These are phyloP conservation scores for Colletotrichum acutatum DNA, from an alignment of 2,329 filamentous ascomycete species.

Conservation along the genomic window DNA sequence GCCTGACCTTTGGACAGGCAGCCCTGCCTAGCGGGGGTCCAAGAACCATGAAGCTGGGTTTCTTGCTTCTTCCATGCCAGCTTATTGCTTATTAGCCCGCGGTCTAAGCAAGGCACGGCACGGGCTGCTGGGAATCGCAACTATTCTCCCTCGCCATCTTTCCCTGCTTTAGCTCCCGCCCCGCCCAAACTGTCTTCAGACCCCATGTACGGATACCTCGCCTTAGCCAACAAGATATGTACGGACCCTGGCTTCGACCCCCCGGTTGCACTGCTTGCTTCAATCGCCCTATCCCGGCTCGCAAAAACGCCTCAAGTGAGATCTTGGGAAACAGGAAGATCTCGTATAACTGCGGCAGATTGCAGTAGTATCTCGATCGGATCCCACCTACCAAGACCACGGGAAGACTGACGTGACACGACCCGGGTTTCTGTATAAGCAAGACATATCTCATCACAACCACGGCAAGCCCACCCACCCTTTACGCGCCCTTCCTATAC, in stretches of 20 bases:
- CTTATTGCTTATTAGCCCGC: constrained; percentile 25
- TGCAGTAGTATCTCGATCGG: constrained; percentile 37
- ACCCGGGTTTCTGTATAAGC: constrained; percentile 33
- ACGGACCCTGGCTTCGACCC: constrained; percentile 3
- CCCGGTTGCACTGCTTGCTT: constrained; percentile 19
- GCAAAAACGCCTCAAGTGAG: constrained; percentile 27
- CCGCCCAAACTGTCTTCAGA: not conserved
- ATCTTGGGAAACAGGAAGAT: constrained; percentile 36
- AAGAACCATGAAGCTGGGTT: constrained; percentile 33
- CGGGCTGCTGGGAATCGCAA: not conserved
- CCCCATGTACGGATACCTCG: not conserved
- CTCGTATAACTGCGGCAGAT: constrained; percentile 38
- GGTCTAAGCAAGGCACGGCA: not conserved
- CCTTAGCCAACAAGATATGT: constrained; percentile 16
- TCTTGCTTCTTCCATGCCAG: constrained; percentile 27
- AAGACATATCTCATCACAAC: constrained; percentile 35
- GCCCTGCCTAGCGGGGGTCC: constrained; percentile 9
- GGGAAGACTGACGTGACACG: constrained; percentile 34
- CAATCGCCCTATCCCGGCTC: constrained; percentile 18
- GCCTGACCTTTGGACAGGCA: constrained; percentile 7
- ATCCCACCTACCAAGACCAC: constrained; percentile 37
- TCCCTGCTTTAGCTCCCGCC: constrained; percentile 16
- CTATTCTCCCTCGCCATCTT: constrained; percentile 19
- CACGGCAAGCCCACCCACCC: constrained; percentile 24
- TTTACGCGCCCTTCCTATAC: constrained; percentile 32